Base-by-base conservation (phyloP, 345 rosid species). In the Camelina neglecta region DNA sequence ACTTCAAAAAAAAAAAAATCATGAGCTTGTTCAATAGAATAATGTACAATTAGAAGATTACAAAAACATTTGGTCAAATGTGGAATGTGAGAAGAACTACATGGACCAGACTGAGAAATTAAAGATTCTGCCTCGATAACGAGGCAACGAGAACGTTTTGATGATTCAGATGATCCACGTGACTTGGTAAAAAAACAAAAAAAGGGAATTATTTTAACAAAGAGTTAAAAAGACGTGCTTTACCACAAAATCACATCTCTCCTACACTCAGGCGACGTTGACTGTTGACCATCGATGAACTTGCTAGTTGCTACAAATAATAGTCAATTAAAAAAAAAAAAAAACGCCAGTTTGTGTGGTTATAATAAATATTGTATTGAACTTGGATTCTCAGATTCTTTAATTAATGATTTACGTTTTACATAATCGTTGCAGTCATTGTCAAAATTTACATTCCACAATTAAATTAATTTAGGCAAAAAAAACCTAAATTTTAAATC, bases 71-170 rank as follows among this genome's bases (percentile, higher is more conserved):
- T 42, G 53, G 71, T 47, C 10, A 8, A 47, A 44, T 56, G 1
- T 70, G 9, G 45, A 63, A 47, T 0, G n/a, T 8, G 60, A 55
- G 60, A 29, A 39, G n/a, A 42, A 69, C 4, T 55, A 45, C 24
- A 69, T 2, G 71, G 75, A 31, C 80, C 50, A 62, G 9, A n/a
- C 45, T n/a, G 16, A 36, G 29, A n/a, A 75, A 68, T 35, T 20
- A 51, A 51, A 60, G 69, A 60, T 67, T 50, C 24, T 60, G 57
- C 56, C 55, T 68, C 79, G 79, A 29, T 39, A 4, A 60, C 61
- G 67, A 74, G 72, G 72, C 60, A 49, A 50, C 63, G 79, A 69
- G 74, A 69, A 62, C 65, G 79, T 44, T 69, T 75, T 20, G 38
- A 21, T 54, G 29, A 33, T 68, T 60, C 39, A 4, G 49, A 41